These are phyloP conservation scores for Penicillium sp. DNA, from an alignment of 2,329 filamentous ascomycete genomes.

Conservation along the genomic window DNA sequence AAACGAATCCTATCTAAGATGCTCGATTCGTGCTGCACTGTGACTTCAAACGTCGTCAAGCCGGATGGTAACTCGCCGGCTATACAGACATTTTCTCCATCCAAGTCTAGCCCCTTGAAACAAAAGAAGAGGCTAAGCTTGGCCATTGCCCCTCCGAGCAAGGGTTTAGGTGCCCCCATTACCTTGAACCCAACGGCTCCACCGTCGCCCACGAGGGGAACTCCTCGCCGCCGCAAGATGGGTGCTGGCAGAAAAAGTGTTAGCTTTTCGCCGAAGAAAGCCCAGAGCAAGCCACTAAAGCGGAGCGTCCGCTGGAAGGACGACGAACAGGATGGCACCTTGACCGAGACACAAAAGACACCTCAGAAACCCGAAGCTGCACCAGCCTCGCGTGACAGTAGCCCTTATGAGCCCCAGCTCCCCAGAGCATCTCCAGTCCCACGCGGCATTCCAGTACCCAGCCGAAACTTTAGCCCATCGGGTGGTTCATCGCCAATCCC, in stretches of 20 bases:
- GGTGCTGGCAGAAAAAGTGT: constrained; percentile 71
- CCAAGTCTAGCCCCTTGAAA: constrained; percentile 73
- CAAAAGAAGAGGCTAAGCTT: constrained; percentile 62
- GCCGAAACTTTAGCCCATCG: constrained; percentile 42
- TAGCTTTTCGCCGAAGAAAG: constrained; percentile 79
- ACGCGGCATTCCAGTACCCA: constrained; percentile 47
- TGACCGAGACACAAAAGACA: constrained; percentile 91
- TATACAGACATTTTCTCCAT: constrained; percentile 69
- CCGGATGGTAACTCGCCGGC: constrained; percentile 72
- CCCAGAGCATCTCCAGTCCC: constrained; percentile 59
- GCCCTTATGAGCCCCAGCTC: constrained; percentile 56
- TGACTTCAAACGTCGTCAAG: constrained; percentile 84
- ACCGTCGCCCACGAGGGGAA: constrained; percentile 72
- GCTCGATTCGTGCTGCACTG: constrained; percentile 74
- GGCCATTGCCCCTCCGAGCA: constrained; percentile 34
- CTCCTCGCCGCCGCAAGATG: constrained; percentile 77
- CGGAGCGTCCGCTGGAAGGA: constrained; percentile 90
- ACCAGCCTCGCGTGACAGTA: constrained; percentile 53
- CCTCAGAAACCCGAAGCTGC: constrained; percentile 71
- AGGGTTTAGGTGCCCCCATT: constrained; percentile 33
- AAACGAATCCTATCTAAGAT: constrained; percentile 77
- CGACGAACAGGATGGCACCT: constrained; percentile 81
- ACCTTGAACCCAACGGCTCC: constrained; percentile 41
- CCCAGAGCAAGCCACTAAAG: constrained; percentile 66
- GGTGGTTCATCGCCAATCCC: constrained; percentile 63